These are phyloP conservation scores for Fusarium sp. DNA, from an alignment of 2,329 filamentous ascomycete species.

Conservation along the genomic window DNA sequence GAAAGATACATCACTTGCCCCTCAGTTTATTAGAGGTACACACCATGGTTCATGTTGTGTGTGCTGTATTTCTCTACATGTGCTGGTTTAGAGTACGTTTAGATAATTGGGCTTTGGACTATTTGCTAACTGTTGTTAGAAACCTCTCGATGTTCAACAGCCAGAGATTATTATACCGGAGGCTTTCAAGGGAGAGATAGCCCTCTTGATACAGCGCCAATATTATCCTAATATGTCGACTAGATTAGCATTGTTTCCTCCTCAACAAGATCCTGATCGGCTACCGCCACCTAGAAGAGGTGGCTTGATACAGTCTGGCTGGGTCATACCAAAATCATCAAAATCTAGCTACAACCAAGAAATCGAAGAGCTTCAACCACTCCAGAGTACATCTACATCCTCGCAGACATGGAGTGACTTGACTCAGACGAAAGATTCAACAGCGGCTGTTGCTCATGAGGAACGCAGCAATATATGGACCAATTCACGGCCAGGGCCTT, in stretches of 20 bases:
- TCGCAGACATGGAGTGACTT: slow-evolving; percentile 1
- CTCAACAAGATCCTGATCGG: not conserved
- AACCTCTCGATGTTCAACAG: slow-evolving; percentile 26
- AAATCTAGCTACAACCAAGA: not conserved
- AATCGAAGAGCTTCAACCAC: not conserved
- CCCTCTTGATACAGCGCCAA: not conserved
- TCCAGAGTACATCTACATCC: not conserved
- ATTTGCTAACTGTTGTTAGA: slow-evolving; percentile 1
- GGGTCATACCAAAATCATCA: not conserved
- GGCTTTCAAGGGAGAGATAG: not conserved
- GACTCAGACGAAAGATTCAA: not conserved
- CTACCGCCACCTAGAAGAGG: not conserved
- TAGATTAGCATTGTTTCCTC: slow-evolving; percentile 1
- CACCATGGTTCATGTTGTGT: slow-evolving; percentile 37
- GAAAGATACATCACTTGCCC: slow-evolving; percentile 48
- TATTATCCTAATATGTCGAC: slow-evolving; percentile 9
- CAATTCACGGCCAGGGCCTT: slow-evolving; percentile 1
- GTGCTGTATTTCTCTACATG: slow-evolving; percentile 32
- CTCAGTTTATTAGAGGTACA: slow-evolving; percentile 53
- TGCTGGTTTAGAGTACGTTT: slow-evolving; percentile 35
- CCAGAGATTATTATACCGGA: not conserved
- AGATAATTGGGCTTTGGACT: accelerated
- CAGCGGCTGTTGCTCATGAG: not conserved
- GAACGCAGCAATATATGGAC: not conserved
- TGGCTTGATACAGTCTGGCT: not conserved